A percentile compares a stretch with the other conserved stretches of the same genome.
phyloP scores from a whole-genome alignment of 495 filamentous ascomycete species.

The Amniculicola lignicola region DNA sequence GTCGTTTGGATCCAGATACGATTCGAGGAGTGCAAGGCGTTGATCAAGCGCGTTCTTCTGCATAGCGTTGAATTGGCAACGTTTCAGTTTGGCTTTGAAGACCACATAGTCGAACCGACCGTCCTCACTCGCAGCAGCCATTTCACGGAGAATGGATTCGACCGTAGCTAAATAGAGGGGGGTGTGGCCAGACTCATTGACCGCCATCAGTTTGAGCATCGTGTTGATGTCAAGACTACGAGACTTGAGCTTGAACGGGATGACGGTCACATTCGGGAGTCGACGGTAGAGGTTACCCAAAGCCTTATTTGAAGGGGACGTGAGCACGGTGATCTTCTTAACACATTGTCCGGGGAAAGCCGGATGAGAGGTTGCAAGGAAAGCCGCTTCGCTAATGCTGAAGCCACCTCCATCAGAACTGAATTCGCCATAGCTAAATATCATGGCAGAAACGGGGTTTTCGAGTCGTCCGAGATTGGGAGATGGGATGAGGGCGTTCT shows the following conservation, averaged over 20 bases:
- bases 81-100: conserved; percentile 54
- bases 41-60: conserved; percentile 60
- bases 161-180: conserved; percentile 22
- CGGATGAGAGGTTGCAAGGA: conserved; percentile 2
- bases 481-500: conserved; percentile 69
- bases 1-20: conserved; percentile 53
- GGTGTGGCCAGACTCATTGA: background rate
- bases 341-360: background rate
- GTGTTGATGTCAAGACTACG: conserved; percentile 9
- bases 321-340: conserved; percentile 12
- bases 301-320: conserved; percentile 13
- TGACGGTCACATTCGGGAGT: conserved; percentile 45
- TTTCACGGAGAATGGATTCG: conserved; percentile 12
- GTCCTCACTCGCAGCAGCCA: background rate
- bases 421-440: conserved; percentile 18
- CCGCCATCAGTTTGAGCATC: conserved; percentile 24
- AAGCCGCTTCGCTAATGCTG: conserved; percentile 27
- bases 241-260: conserved; percentile 16
- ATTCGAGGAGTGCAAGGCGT: conserved; percentile 39
- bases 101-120: conserved; percentile 39
- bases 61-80: conserved; percentile 58
- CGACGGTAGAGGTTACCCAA: conserved; percentile 33
- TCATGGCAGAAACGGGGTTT: conserved; percentile 19
- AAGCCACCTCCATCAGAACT: conserved; percentile 11
- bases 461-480: conserved; percentile 47